Evolutionary conservation across 257 asterid genomes (phyloP).

Genomic region (Marsdenia floribunda): DNA sequence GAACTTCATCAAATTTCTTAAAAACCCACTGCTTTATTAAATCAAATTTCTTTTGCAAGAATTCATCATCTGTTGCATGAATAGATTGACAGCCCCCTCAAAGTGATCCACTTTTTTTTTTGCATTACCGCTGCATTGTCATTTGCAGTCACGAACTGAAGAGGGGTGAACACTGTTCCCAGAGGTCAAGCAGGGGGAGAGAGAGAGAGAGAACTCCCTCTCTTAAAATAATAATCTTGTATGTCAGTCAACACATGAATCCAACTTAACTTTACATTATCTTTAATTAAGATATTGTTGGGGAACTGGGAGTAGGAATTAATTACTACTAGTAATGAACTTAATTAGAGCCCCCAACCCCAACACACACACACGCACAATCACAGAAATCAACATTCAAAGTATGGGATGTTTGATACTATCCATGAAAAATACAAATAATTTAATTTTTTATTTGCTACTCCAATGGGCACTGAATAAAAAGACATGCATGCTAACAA

Average conservation of each 20-base stretch:
- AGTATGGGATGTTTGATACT: not conserved
- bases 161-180: not conserved
- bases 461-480: not conserved
- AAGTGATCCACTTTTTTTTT: too few relatives aligned
- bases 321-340: not conserved
- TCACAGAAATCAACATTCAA: not conserved
- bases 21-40: too few relatives aligned
- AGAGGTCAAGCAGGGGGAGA: not conserved
- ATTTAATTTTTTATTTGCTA: too few relatives aligned
- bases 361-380: not conserved
- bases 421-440: not conserved
- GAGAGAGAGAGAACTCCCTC: not conserved
- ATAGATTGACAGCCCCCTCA: too few relatives aligned
- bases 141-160: not conserved
- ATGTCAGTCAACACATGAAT: slow-evolving; percentile 25
- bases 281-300: not conserved
- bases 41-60: too few relatives aligned
- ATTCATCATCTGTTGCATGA: too few relatives aligned
- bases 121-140: too few relatives aligned
- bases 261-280: slow-evolving; percentile 9
- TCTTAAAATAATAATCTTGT: not conserved
- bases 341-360: not conserved
- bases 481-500: not conserved
- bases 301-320: not conserved
- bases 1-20: too few relatives aligned